Percentiles rank a stretch among this genome's conserved stretches.
Evolutionary conservation across 768 basidiomycete species (phyloP).

Genomic region (Amanita phalloides): DNA sequence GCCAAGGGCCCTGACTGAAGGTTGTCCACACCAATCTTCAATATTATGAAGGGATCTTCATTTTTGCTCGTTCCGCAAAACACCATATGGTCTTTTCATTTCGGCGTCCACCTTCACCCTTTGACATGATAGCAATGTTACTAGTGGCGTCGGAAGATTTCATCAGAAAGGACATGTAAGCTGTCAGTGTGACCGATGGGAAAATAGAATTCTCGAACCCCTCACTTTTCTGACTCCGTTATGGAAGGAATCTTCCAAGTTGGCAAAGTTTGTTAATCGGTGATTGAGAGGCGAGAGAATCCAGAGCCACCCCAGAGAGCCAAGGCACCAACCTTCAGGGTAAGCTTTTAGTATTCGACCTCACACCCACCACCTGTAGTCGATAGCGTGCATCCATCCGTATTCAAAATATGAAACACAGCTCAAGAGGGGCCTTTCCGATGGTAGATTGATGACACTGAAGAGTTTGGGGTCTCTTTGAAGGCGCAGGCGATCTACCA

Average conservation of each 20-base stretch:
- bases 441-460: background rate
- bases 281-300: constrained; percentile 1
- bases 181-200: background rate
- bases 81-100: constrained; percentile 5
- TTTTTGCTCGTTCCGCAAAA: background rate
- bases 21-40: background rate
- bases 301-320: background rate
- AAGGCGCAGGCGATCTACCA: background rate
- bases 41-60: background rate
- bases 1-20: background rate
- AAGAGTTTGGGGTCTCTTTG: background rate
- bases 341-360: constrained; percentile 6
- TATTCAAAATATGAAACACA: background rate
- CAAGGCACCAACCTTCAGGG: constrained; percentile 5
- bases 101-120: constrained; percentile 2
- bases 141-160: constrained; percentile 3
- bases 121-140: background rate
- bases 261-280: background rate
- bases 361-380: background rate
- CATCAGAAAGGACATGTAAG: constrained; percentile 3
- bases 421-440: background rate
- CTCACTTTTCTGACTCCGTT: background rate
- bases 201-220: background rate
- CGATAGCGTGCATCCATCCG: background rate
- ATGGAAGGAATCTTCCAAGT: background rate